phyloP scores from a whole-genome alignment of 805 yeast genomes.

The Suhomyces xylopsoci region DNA sequence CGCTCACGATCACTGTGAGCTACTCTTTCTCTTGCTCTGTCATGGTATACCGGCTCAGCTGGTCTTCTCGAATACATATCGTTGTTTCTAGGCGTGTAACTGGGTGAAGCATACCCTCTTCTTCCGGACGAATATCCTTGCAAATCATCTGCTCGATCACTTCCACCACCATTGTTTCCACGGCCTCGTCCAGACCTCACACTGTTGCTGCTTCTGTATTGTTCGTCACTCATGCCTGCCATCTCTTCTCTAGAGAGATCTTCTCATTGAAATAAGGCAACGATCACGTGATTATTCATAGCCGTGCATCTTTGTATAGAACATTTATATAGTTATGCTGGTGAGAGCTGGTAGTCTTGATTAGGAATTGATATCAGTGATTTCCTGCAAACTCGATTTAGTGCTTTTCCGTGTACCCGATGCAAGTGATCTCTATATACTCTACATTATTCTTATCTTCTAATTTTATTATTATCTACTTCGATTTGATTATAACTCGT shows the following conservation, averaged over 20 bases:
- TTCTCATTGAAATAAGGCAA: neutral
- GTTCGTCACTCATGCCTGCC: neutral
- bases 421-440: no score
- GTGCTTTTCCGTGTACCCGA: no score
- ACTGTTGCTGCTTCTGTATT: neutral
- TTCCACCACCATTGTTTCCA: neutral
- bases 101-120: neutral
- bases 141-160: neutral
- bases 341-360: no score
- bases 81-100: neutral
- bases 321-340: no score
- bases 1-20: neutral
- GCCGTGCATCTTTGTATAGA: no score
- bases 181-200: neutral
- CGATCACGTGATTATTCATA: neutral
- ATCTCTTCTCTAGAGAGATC: neutral
- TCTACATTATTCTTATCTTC: neutral
- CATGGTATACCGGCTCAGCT: constrained; percentile 2
- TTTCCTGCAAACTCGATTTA: no score
- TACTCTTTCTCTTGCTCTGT: constrained; percentile 7
- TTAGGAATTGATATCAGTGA: no score
- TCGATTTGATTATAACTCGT: constrained; percentile 13
- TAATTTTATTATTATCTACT: no score
- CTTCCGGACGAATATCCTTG: constrained; percentile 6
- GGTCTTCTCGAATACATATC: constrained; percentile 1